Evolutionary conservation across 2,329 filamentous ascomycete genomes (phyloP), one percentile per base, ranked within the genome.

Genomic region (Colletotrichum sublineola): DNA sequence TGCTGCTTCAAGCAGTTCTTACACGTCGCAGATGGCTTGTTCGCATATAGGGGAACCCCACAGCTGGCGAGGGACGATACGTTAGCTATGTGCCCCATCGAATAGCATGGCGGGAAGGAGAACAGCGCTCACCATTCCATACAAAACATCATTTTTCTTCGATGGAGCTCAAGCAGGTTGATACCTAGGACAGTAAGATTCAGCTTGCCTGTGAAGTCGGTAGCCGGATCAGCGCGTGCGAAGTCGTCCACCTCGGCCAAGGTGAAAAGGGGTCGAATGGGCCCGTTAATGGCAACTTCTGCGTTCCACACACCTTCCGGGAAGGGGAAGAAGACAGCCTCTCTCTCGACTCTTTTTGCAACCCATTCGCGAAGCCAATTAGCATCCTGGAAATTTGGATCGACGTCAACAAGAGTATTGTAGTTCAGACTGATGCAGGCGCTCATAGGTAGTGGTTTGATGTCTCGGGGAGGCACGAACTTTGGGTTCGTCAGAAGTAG

Each of bases 321-420:
- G 73, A 89, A 89, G 0, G 82, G 79, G 0, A 86, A 82, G 46
- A 87, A 86, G 65, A 89, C 77, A 33, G 84, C 84, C 69, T 88
- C 86, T 72, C 82, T 86, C 77, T 83, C 86, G 14, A 80, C 84
- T 74, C 87, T 80, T 0, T 82, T 81, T 20, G 81, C 80, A 0
- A 87, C 85, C 78, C 86, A 87, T 12, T 80, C 80, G 55, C 85
- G 84, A 33, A 91, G 81, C 84, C 88, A 89, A 24, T 82, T 78
- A 1, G 87, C 86, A 72, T 91, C 89, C 1, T 80, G 79, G 44
- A 88, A 85, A 2, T 81, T 76, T 0, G 90, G 89, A 73, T 91
- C 84, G 38, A 91, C 81, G 69, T 91, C 86, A 14, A 91, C 74
- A 73, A 88, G 87, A 20, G 85, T 85, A 42, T 78, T 81, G 75